Evolutionary conservation across 176 grass and related monocot genomes (phyloP), one percentile per base, ranked within the genome.

Genomic region (Musa schizocarpa): DNA sequence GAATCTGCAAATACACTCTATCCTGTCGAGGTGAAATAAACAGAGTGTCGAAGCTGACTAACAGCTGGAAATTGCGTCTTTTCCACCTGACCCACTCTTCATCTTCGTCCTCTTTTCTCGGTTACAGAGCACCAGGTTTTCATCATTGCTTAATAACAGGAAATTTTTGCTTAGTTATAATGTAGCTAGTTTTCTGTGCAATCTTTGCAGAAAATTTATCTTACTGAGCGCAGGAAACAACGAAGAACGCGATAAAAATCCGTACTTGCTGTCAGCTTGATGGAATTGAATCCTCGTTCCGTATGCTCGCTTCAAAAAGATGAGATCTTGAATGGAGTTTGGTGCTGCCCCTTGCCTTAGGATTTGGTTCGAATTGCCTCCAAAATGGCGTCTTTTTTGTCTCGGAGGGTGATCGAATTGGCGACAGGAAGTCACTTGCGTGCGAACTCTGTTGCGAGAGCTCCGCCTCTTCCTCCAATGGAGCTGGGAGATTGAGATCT

Each of bases 401-500:
- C 5, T 9, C 13, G 56, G n/a, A 22, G 19, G 61, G n/a, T 21
- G 61, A n/a, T 21, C 10, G 12, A 12, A 53, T 53, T 23, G 19
- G 22, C 19, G 19, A 65, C 8, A 17, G 62, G 16, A 23, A 23
- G 19, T 23, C 22, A 65, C 62, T 65, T 65, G 62, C 3, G 21
- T 65, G 16, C 7, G 62, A 65, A 65, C 8, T 65, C 19, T 23
- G 19, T 23, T n/a, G 62, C 21, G n/a, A 65, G 62, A 65, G 16
- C 62, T 65, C 62, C 22, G 62, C 62, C 22, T 78, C 71, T 62
- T 85, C 83, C 29, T 92, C 78, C 54, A 62, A 53, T n/a, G 77
- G 21, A 34, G 82, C 70, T 53, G 83, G 89, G 49, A 83, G 74
- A 83, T 92, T 92, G 83, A 92, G 89, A 73, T 92, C 85, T 78